These are phyloP conservation scores for Erysimum pusillum DNA, from an alignment of 441 rosid genomes.

Conservation along the genomic window DNA sequence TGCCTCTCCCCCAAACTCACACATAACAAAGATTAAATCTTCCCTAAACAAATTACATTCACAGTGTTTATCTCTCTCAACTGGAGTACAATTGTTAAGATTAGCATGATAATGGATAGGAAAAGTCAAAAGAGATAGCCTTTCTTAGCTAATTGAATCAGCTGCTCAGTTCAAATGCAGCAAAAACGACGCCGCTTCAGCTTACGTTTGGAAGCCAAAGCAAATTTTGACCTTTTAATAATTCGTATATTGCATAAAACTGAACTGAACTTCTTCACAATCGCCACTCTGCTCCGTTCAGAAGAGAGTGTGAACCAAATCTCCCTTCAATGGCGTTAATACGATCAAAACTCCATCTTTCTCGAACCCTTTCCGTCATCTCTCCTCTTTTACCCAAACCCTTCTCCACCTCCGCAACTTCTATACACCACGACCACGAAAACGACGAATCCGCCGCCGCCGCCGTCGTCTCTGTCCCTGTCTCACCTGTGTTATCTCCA, in stretches of 20 bases:
- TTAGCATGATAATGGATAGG: too few species aligned
- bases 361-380: slow-evolving; percentile 38
- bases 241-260: background rate
- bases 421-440: slow-evolving; percentile 44
- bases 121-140: too few species aligned
- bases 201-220: slow-evolving; percentile 7
- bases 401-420: slow-evolving; percentile 45
- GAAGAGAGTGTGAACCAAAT: slow-evolving; percentile 11
- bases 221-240: slow-evolving; percentile 31
- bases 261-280: background rate
- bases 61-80: too few species aligned
- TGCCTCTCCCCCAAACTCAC: too few species aligned
- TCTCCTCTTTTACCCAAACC: slow-evolving; percentile 43
- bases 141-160: too few species aligned
- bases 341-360: slow-evolving; percentile 45
- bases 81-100: too few species aligned
- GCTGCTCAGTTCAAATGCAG: background rate
- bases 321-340: slow-evolving; percentile 55
- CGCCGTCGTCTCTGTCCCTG: slow-evolving; percentile 22
- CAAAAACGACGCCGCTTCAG: slow-evolving; percentile 7
- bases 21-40: too few species aligned
- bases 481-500: slow-evolving; percentile 47
- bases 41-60: too few species aligned
- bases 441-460: slow-evolving; percentile 40
- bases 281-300: background rate